These are phyloP conservation scores for Fusarium subtropicale DNA, from an alignment of 2,329 filamentous ascomycete species.

Conservation along the genomic window DNA sequence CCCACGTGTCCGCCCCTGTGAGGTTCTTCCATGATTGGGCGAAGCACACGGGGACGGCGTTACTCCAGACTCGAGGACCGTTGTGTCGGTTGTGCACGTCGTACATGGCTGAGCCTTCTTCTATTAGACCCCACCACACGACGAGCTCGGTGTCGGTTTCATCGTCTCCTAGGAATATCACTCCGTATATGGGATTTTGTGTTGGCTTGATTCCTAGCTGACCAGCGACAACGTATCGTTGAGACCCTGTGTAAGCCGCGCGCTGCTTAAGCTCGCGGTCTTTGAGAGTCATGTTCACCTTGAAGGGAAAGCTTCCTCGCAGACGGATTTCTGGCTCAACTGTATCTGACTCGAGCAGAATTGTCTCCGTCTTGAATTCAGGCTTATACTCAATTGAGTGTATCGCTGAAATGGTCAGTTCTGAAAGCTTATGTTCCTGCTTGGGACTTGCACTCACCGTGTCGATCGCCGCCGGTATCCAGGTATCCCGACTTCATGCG, in stretches of 20 bases:
- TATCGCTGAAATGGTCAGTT: conserved; percentile 37
- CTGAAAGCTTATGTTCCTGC: neutral
- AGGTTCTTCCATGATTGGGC: conserved; percentile 45
- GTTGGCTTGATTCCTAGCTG: conserved; percentile 39
- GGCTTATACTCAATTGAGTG: conserved; percentile 45
- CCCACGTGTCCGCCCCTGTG: conserved; percentile 38
- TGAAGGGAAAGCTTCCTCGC: conserved; percentile 45
- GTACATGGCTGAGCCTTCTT: conserved; percentile 45
- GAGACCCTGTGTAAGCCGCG: conserved; percentile 45
- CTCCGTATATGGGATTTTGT: conserved; percentile 46
- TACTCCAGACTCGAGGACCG: conserved; percentile 44
- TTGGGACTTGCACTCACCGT: conserved; percentile 20
- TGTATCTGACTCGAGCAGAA: conserved; percentile 41
- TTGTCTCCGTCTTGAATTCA: conserved; percentile 44
- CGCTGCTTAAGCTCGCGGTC: conserved; percentile 41
- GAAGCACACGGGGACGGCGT: conserved; percentile 46
- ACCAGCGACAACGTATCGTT: conserved; percentile 43
- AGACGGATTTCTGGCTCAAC: conserved; percentile 40
- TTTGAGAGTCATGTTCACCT: conserved; percentile 41
- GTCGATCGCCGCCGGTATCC: conserved; percentile 34
- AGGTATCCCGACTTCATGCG: conserved; percentile 40
- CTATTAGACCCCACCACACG: conserved; percentile 47
- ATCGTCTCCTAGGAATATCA: conserved; percentile 43
- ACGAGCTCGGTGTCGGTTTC: conserved; percentile 43
- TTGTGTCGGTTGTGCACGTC: conserved; percentile 41